phyloP scores from a whole-genome alignment of 208 protist species.

The Trichomonas tenax region DNA sequence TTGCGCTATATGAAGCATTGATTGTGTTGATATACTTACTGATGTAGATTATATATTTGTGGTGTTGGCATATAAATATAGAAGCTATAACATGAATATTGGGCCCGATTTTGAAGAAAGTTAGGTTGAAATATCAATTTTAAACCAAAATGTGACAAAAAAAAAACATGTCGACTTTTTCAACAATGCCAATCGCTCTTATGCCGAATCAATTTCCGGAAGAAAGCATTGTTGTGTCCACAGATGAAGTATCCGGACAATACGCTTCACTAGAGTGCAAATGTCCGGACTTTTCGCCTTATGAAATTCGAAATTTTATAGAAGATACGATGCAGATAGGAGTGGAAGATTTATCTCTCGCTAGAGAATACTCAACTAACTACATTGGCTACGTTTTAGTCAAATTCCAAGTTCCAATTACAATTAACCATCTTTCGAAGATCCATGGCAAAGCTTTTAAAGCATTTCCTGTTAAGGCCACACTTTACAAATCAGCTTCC shows the following conservation, averaged over 20 bases:
- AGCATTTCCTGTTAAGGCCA: not conserved
- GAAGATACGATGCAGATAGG: not conserved
- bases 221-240: no score
- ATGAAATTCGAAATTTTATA: slow-evolving; percentile 14
- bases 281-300: not conserved
- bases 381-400: not conserved
- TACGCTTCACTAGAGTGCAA: not conserved
- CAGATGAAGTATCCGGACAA: not conserved
- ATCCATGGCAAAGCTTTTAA: not conserved
- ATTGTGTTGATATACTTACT: no score
- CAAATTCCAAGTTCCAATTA: not conserved
- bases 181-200: no score
- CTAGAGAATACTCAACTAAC: not conserved
- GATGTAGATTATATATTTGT: no score
- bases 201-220: no score
- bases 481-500: not conserved
- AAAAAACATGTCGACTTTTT: no score
- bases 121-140: no score
- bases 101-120: no score
- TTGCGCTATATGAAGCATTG: no score
- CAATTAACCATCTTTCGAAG: not conserved
- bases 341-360: not conserved
- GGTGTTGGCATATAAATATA: no score
- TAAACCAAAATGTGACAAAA: no score
- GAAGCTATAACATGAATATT: no score